Evolutionary conservation across 1,284 basidiomycete species (phyloP).

Genomic region (Tetrapyrgos nigripes): DNA sequence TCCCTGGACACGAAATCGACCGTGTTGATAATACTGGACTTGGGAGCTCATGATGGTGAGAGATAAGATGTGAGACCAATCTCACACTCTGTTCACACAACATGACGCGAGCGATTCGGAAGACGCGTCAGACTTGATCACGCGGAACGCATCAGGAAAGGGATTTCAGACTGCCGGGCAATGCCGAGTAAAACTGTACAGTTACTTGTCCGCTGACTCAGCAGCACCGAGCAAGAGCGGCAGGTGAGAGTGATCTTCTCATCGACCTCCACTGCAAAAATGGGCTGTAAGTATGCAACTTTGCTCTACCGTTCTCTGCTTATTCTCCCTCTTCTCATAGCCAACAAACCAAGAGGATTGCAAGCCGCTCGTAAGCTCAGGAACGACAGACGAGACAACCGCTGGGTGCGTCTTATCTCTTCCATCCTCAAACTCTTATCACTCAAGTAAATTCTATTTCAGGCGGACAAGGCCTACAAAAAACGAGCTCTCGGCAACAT

Average conservation of each 20-base stretch:
- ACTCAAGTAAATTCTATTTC: slow-evolving; percentile 15
- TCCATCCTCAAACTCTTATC: slow-evolving; percentile 18
- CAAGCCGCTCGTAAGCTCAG: slow-evolving; percentile 99
- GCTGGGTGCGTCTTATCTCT: slow-evolving; percentile 75
- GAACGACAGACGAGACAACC: slow-evolving; percentile 93
- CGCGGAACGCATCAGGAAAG: no score
- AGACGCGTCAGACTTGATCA: no score
- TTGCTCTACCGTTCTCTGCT: slow-evolving; percentile 13
- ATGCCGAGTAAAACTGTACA: no score
- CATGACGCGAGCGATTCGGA: no score
- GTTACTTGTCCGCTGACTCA: no score
- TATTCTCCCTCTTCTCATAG: slow-evolving; percentile 41
- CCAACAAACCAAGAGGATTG: slow-evolving; percentile 99
- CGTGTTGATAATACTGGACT: slow-evolving; percentile 46
- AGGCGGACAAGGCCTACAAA: slow-evolving; percentile 99
- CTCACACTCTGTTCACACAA: no score
- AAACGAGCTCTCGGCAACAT: slow-evolving; percentile 99
- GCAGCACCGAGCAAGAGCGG: no score
- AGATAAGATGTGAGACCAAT: slow-evolving; percentile 3
- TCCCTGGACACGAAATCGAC: slow-evolving; percentile 44
- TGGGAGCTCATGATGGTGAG: slow-evolving; percentile 9
- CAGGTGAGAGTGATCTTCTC: no score
- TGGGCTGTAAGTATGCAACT: slow-evolving; percentile 73
- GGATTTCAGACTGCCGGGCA: no score
- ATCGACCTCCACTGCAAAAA: slow-evolving; percentile 66